These are phyloP conservation scores for Cercophora scortea DNA, from an alignment of 495 filamentous ascomycete genomes.

Conservation along the genomic window DNA sequence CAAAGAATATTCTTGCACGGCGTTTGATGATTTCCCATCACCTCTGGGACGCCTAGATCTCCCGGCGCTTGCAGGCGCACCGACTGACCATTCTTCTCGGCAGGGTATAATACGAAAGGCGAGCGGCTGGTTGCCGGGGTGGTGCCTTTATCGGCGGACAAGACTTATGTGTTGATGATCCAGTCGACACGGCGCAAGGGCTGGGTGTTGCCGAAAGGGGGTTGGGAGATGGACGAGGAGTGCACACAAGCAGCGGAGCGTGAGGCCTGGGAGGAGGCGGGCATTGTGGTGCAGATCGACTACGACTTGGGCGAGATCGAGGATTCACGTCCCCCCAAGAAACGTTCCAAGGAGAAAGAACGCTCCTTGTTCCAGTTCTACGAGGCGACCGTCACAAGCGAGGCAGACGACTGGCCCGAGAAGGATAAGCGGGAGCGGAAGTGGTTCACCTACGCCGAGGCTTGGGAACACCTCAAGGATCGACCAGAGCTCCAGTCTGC, in stretches of 20 bases:
- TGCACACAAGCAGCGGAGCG: conserved; percentile 50
- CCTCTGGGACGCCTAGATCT: neutral
- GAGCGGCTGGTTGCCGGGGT: conserved; percentile 93
- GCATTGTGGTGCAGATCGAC: conserved; percentile 73
- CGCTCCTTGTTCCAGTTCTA: conserved; percentile 82
- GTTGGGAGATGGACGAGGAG: conserved; percentile 91
- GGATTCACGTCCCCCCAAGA: conserved; percentile 62
- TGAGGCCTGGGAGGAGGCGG: conserved; percentile 98
- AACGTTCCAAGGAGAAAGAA: conserved; percentile 53
- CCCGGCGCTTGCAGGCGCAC: conserved; percentile 4
- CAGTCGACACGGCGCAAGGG: conserved; percentile 78
- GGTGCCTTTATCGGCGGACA: conserved; percentile 59
- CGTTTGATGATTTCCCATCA: no score
- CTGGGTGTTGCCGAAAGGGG: conserved; percentile 96
- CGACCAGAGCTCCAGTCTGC: conserved; percentile 86
- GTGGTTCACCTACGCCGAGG: conserved; percentile 81
- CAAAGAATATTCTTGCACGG: neutral
- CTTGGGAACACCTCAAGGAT: conserved; percentile 63
- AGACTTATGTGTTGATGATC: conserved; percentile 81
- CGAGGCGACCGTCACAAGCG: conserved; percentile 72
- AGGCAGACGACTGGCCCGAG: conserved; percentile 88
- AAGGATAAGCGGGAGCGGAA: conserved; percentile 80
- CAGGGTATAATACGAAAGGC: conserved; percentile 86
- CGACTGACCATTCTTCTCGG: conserved; percentile 31
- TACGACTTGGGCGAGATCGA: conserved; percentile 78